Base-by-base conservation (phyloP, 1,284 basidiomycete species). In the Cryptococcus wingfieldii region DNA sequence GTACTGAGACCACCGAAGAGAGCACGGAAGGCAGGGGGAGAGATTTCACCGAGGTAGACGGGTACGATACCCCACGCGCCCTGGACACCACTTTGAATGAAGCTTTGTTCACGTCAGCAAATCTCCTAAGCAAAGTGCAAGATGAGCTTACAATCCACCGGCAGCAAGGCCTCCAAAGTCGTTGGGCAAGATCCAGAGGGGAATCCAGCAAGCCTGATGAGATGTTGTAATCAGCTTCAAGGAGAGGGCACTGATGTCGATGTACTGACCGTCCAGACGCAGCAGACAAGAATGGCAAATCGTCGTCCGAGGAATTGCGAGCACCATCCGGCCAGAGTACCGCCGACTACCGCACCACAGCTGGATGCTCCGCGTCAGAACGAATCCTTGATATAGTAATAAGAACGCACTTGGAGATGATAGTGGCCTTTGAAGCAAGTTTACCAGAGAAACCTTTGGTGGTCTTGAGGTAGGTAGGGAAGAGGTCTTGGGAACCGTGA, bases 1-100 rank as follows among this genome's bases (percentile, higher is more conserved):
- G 87, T 43, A 91, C 69, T 96, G 0, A 95, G 83, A 62, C 94
- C 94, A 19, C 88, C 87, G 81, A 95, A 97, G 0, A 90, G 89
- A 8, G 92, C 90, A 53, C 94, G 83, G 83, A 96, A 98, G 0
- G 90, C 91, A 0, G 92, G 73, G 18, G 73, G 71, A n/a, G 50
- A 51, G 6, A 94, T 86, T 76, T 98, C 95, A 3, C 86, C 83
- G n/a, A 96, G 80, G 72, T 88, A 73, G 39, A 71, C 65, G 25
- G 77, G 77, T 13, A 77, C 70, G 23, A 76, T 60, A 62, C 74
- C 78, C 77, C 80, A 82, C 2, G 80, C 79, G 3, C 87, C 87
- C 71, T 92, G 89, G 5, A 91, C 87, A 51, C 88, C 89, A 60
- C 89, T 84, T 69, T 93, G 90, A 38, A 93, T 76, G 68, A 84